Evolutionary conservation across 2,329 filamentous ascomycete species (phyloP).

Genomic region (Botryotinia narcissicola): DNA sequence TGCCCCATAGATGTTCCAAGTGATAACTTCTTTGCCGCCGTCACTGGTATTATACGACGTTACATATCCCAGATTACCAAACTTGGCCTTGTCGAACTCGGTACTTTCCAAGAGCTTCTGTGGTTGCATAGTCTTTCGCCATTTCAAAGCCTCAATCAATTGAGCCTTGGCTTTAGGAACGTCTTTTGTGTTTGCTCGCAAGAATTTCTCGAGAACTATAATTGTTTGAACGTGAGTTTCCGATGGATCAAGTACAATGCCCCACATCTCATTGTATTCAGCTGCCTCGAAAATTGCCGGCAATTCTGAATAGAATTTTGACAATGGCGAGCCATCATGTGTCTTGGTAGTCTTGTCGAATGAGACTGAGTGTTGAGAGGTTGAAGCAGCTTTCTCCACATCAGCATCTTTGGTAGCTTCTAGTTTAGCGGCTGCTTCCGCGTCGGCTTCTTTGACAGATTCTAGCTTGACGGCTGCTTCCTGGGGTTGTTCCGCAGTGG

Average conservation of each 20-base stretch:
- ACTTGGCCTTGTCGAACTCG: slow-evolving; percentile 66
- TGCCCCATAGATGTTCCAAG: slow-evolving; percentile 90
- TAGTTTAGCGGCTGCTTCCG: slow-evolving; percentile 14
- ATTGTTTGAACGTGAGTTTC: slow-evolving; percentile 66
- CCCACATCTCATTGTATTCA: slow-evolving; percentile 80
- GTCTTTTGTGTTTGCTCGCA: slow-evolving; percentile 83
- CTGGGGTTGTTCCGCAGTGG: background rate
- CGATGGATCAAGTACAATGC: slow-evolving; percentile 58
- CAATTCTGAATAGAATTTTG: slow-evolving; percentile 57
- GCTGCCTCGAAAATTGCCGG: slow-evolving; percentile 55
- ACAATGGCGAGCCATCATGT: slow-evolving; percentile 42
- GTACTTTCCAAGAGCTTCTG: slow-evolving; percentile 60
- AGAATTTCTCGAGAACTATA: slow-evolving; percentile 87
- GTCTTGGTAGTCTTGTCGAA: slow-evolving; percentile 18
- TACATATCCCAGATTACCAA: slow-evolving; percentile 76
- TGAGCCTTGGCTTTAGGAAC: slow-evolving; percentile 72
- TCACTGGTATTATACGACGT: slow-evolving; percentile 60
- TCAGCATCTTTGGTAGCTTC: slow-evolving; percentile 9
- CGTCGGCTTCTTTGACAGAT: slow-evolving; percentile 4
- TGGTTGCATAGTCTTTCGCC: slow-evolving; percentile 77
- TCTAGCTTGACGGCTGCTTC: slow-evolving; percentile 9
- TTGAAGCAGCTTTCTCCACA: slow-evolving; percentile 7
- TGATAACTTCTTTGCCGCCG: slow-evolving; percentile 62
- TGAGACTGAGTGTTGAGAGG: slow-evolving; percentile 9
- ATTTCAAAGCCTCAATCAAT: slow-evolving; percentile 74